Evolutionary conservation across 768 basidiomycete genomes (phyloP).

Genomic region (Russula earlei): DNA sequence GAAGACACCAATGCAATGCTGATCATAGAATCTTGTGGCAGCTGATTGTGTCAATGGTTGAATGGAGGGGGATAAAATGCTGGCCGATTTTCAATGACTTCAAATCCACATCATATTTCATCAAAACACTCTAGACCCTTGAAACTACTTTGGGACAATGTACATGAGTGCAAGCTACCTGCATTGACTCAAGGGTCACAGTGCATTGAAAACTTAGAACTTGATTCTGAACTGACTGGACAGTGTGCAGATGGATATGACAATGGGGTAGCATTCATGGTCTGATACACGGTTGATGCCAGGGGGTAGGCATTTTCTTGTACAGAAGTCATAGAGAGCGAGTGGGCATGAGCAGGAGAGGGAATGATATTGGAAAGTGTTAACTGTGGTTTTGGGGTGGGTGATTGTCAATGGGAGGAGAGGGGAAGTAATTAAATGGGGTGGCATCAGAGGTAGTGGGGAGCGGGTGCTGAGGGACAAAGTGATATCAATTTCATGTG

Average conservation of each 20-base stretch:
- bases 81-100: too few relatives aligned
- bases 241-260: constrained; percentile 27
- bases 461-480: constrained; percentile 4
- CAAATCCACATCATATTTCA: too few relatives aligned
- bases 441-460: neutral
- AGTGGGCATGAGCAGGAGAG: constrained; percentile 42
- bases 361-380: constrained; percentile 74
- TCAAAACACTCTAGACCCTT: too few relatives aligned
- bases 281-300: constrained; percentile 23
- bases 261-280: constrained; percentile 26
- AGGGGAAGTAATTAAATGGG: neutral
- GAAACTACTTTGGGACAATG: too few relatives aligned
- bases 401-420: neutral
- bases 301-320: constrained; percentile 26
- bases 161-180: too few relatives aligned
- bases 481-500: constrained; percentile 12
- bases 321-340: constrained; percentile 37
- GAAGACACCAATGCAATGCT: too few relatives aligned
- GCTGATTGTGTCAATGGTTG: too few relatives aligned
- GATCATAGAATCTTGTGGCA: too few relatives aligned
- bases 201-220: too few relatives aligned
- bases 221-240: constrained; percentile 38
- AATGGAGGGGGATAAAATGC: too few relatives aligned
- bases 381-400: constrained; percentile 29
- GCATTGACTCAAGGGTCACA: too few relatives aligned